phyloP scores from a whole-genome alignment of 768 basidiomycete genomes.

The Fomitopsis serialis region DNA sequence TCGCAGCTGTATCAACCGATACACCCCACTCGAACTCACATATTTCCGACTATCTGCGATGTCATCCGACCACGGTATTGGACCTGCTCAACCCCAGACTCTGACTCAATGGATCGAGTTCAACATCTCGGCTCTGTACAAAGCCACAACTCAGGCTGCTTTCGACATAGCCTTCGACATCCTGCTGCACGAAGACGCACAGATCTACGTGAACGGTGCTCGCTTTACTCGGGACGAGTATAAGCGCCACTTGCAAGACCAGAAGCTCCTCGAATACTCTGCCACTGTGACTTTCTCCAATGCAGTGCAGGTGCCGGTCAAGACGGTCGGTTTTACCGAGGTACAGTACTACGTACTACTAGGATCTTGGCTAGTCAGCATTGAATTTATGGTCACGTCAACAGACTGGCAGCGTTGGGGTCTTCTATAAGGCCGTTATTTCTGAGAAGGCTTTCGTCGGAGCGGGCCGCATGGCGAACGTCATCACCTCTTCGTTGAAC shows the following conservation, averaged over 20 bases:
- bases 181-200: conserved; percentile 32
- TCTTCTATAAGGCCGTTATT: conserved; percentile 19
- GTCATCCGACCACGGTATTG: too few species aligned
- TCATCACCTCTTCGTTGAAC: conserved; percentile 21
- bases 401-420: conserved; percentile 21
- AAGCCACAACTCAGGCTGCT: conserved; percentile 30
- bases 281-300: conserved; percentile 25
- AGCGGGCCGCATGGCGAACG: conserved; percentile 15
- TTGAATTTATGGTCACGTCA: too few species aligned
- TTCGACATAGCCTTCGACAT: conserved; percentile 36
- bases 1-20: too few species aligned
- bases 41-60: too few species aligned
- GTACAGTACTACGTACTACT: too few species aligned
- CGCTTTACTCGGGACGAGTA: conserved; percentile 33
- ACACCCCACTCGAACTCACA: too few species aligned
- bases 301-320: conserved; percentile 24
- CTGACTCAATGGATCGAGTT: conserved; percentile 38
- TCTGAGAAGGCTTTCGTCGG: conserved; percentile 14
- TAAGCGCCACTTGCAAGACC: conserved; percentile 29
- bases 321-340: conserved; percentile 4
- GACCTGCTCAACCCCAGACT: conserved; percentile 25
- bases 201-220: conserved; percentile 37
- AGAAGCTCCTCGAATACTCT: conserved; percentile 18
- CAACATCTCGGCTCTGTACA: conserved; percentile 32
- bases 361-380: too few species aligned